phyloP scores from a whole-genome alignment of 257 asterid species.

The Anisodus tanguticus region DNA sequence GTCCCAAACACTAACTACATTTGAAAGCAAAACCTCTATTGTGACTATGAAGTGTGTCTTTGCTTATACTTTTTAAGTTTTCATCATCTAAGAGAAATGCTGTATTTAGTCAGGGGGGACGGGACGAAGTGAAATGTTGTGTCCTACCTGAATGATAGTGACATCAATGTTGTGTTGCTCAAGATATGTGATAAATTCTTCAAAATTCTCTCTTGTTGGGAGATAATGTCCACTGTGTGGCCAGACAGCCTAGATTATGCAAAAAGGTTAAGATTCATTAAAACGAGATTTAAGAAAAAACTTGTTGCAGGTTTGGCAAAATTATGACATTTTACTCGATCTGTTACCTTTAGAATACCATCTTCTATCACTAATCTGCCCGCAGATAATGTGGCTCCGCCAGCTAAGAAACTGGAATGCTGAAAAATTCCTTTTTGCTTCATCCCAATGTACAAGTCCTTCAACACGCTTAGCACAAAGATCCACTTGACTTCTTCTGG shows the following conservation, averaged over 20 bases:
- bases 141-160: conserved; percentile 64
- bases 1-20: neutral
- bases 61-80: neutral
- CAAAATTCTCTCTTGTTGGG: conserved; percentile 89
- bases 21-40: neutral
- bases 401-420: conserved; percentile 96
- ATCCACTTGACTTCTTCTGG: conserved; percentile 82
- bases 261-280: neutral
- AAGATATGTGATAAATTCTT: conserved; percentile 75
- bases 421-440: conserved; percentile 83
- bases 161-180: conserved; percentile 61
- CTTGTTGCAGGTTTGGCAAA: neutral
- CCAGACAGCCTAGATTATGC: conserved; percentile 72
- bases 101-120: neutral
- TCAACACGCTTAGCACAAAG: conserved; percentile 78
- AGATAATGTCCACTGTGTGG: conserved; percentile 98
- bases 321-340: neutral
- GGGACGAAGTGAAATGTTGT: neutral
- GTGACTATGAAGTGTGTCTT: neutral
- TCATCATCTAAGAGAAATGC: neutral
- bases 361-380: conserved; percentile 78
- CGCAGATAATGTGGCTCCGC: conserved; percentile 90
- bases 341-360: conserved; percentile 72
- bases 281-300: neutral
- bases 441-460: conserved; percentile 67